Conservation (phyloP, 805 yeast genomes). For the Barnettozyma sp. region DNA sequence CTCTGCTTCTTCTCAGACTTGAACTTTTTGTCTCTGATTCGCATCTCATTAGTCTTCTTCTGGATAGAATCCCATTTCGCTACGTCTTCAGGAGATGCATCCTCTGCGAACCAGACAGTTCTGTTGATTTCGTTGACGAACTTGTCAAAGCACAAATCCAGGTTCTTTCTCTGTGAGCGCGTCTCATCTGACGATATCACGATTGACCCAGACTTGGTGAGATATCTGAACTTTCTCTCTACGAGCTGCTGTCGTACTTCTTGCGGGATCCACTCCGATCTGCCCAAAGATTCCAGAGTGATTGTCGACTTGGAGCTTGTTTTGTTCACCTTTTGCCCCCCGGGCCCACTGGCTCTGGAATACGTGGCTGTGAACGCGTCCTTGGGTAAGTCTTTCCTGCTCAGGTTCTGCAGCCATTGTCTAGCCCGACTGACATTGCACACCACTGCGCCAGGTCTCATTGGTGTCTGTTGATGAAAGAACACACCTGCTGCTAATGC, state of each 20-base stretch:
- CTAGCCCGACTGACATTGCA: slow-evolving; percentile 24
- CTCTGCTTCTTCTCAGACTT: slow-evolving; percentile 33
- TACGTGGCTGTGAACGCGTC: slow-evolving; percentile 37
- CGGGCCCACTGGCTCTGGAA: slow-evolving; percentile 72
- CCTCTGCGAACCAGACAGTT: slow-evolving; percentile 41
- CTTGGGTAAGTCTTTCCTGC: not conserved
- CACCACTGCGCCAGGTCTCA: not conserved
- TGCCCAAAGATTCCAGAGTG: slow-evolving; percentile 39
- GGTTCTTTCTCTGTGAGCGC: slow-evolving; percentile 53
- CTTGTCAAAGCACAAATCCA: slow-evolving; percentile 53
- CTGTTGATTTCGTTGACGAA: slow-evolving; percentile 45
- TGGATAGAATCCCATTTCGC: slow-evolving; percentile 43
- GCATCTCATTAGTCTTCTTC: slow-evolving; percentile 27
- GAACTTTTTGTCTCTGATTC: slow-evolving; percentile 32
- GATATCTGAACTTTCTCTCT: slow-evolving; percentile 39
- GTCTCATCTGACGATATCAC: slow-evolving; percentile 54
- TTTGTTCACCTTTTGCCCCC: slow-evolving; percentile 84
- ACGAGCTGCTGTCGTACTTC: slow-evolving; percentile 38
- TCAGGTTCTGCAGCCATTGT: slow-evolving; percentile 36
- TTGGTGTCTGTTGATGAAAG: no score
- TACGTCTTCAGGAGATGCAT: slow-evolving; percentile 38
- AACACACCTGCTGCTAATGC: no score
- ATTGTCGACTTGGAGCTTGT: slow-evolving; percentile 59
- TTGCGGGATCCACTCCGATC: slow-evolving; percentile 53
- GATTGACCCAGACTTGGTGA: slow-evolving; percentile 45